Evolutionary conservation across 306 rosid genomes (phyloP).

Genomic region (Medicago arabica): DNA sequence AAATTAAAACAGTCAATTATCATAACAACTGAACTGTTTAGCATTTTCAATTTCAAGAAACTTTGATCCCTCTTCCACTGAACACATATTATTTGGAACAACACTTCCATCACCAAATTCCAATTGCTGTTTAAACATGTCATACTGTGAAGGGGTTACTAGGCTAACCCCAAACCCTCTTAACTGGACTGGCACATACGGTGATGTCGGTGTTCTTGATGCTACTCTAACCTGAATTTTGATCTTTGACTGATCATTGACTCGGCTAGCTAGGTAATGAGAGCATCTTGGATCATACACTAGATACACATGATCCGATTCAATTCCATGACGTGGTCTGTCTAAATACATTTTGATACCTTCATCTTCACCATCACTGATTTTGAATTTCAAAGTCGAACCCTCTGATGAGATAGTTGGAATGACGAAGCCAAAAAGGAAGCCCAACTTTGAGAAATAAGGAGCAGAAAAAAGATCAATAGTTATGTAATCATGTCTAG

Average conservation of each 20-base stretch:
- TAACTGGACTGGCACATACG: neutral
- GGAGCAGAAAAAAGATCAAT: slow-evolving; percentile 35
- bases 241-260: slow-evolving; percentile 25
- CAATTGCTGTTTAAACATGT: neutral
- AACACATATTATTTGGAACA: neutral
- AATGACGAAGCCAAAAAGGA: slow-evolving; percentile 36
- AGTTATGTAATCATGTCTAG: neutral
- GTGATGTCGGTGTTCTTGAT: slow-evolving; percentile 12
- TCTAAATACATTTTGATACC: neutral
- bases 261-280: neutral
- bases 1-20: neutral
- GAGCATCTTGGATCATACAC: slow-evolving; percentile 11
- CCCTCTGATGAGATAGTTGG: neutral
- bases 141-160: slow-evolving; percentile 10
- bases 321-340: neutral
- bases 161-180: slow-evolving; percentile 33
- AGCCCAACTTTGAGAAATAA: neutral
- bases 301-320: slow-evolving; percentile 37
- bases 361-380: neutral
- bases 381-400: slow-evolving; percentile 6
- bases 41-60: neutral
- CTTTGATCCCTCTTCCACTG: neutral
- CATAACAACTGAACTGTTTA: neutral
- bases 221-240: slow-evolving; percentile 19
- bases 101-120: neutral